A percentile compares a stretch with the other conserved stretches of the same genome.
These are phyloP conservation scores for Teunomyces lycoperdinae DNA, from an alignment of 805 yeast species.

Conservation along the genomic window DNA sequence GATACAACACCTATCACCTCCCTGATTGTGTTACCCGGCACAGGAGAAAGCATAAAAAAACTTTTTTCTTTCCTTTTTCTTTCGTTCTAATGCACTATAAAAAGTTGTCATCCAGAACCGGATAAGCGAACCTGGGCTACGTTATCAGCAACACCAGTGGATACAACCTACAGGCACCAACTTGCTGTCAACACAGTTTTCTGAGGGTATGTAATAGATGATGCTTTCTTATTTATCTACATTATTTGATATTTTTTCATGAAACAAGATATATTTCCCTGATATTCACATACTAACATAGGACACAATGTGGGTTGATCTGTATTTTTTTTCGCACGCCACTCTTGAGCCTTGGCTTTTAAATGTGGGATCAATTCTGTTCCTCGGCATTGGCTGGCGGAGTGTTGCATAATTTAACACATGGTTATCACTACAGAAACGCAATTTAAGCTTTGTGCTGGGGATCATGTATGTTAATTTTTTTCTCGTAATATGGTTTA, in stretches of 20 bases:
- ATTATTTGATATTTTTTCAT: constrained; percentile 12
- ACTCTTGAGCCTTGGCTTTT: background rate
- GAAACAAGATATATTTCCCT: constrained; percentile 1
- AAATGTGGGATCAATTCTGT: background rate
- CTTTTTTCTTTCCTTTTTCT: background rate
- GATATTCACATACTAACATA: constrained; percentile 3
- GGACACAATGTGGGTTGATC: background rate
- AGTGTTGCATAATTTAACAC: too few relatives aligned
- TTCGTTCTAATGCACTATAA: background rate
- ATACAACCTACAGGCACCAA: background rate
- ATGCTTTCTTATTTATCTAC: constrained; percentile 13
- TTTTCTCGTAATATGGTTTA: too few relatives aligned
- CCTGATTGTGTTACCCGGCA: constrained; percentile 1
- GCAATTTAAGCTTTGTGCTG: too few relatives aligned
- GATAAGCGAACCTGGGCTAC: background rate
- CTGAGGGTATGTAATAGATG: background rate
- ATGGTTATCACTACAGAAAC: too few relatives aligned
- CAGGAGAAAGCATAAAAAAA: background rate
- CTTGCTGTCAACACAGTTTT: background rate
- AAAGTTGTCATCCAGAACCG: background rate
- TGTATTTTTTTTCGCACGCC: background rate
- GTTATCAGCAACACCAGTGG: background rate
- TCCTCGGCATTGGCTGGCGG: too few relatives aligned
- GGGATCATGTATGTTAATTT: too few relatives aligned
- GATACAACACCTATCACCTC: background rate